phyloP scores from a whole-genome alignment of 2,329 filamentous ascomycete genomes.

The Sclerotiophoma versabilis region DNA sequence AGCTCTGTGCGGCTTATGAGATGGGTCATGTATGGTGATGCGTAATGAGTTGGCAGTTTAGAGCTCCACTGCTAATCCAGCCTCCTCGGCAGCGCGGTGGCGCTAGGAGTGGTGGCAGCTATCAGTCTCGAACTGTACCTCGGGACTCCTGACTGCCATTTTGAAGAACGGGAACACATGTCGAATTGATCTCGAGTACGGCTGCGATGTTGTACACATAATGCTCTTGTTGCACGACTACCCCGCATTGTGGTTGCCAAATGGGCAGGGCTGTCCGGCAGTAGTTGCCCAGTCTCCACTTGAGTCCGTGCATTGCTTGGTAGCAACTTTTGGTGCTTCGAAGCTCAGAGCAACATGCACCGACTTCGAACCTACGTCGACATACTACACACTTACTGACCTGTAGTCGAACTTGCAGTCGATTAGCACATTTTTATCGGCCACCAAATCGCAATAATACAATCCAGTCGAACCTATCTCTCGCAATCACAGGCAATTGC shows the following conservation, averaged over 20 bases:
- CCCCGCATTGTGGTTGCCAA: conserved; percentile 13
- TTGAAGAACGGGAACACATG: neutral
- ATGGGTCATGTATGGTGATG: conserved; percentile 38
- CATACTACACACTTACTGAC: neutral
- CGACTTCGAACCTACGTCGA: neutral
- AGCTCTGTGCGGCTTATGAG: conserved; percentile 45
- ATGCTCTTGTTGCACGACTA: conserved; percentile 4
- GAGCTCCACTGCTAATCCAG: conserved; percentile 30
- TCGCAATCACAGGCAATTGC: neutral
- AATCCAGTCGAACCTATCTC: neutral
- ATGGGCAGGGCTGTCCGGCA: conserved; percentile 1
- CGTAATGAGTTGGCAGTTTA: conserved; percentile 49
- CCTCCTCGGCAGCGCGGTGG: conserved; percentile 12
- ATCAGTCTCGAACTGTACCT: neutral
- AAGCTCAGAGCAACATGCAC: neutral
- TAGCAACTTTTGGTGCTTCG: conserved; percentile 12
- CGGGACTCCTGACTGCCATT: neutral
- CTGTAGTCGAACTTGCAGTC: neutral
- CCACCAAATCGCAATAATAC: neutral
- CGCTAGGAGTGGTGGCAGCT: neutral
- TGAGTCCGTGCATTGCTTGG: conserved; percentile 11
- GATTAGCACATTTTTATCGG: neutral
- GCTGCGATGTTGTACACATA: neutral
- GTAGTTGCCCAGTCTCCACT: neutral
- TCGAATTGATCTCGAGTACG: neutral